phyloP scores from a whole-genome alignment of 2,329 filamentous ascomycete species.

The Fusarium sp. region DNA sequence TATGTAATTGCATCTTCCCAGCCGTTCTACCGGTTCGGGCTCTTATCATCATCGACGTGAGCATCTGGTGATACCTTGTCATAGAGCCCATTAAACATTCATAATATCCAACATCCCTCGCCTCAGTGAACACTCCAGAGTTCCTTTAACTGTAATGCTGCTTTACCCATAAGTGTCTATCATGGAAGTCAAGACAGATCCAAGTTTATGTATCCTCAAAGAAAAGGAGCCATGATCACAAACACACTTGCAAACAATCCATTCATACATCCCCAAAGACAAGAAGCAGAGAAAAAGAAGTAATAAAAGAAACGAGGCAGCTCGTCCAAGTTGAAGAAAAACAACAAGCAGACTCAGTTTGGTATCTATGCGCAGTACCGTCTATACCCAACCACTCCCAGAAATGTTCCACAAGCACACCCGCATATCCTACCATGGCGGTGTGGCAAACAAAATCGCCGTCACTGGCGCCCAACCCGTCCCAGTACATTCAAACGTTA shows the following conservation, averaged over 20 bases:
- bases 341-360: slow-evolving; percentile 37
- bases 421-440: slow-evolving; percentile 15
- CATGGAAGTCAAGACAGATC: neutral
- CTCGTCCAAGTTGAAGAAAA: slow-evolving; percentile 2
- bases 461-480: slow-evolving; percentile 25
- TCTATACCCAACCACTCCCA: slow-evolving; percentile 42
- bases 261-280: neutral
- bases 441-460: slow-evolving; percentile 28
- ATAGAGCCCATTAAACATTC: neutral
- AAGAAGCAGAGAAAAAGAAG: neutral
- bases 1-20: slow-evolving; percentile 3
- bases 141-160: neutral
- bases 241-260: neutral
- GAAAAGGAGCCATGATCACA: neutral
- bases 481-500: slow-evolving; percentile 21
- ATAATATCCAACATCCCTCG: neutral
- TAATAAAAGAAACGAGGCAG: neutral
- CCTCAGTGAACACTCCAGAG: neutral
- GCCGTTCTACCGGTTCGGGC: neutral
- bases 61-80: neutral
- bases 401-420: slow-evolving; percentile 22
- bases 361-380: slow-evolving; percentile 47
- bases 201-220: neutral
- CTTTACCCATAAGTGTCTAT: neutral
- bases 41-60: neutral